These are phyloP conservation scores for Hyphochytrium catenoides DNA, from an alignment of 352 stramenopile species.

Conservation along the genomic window DNA sequence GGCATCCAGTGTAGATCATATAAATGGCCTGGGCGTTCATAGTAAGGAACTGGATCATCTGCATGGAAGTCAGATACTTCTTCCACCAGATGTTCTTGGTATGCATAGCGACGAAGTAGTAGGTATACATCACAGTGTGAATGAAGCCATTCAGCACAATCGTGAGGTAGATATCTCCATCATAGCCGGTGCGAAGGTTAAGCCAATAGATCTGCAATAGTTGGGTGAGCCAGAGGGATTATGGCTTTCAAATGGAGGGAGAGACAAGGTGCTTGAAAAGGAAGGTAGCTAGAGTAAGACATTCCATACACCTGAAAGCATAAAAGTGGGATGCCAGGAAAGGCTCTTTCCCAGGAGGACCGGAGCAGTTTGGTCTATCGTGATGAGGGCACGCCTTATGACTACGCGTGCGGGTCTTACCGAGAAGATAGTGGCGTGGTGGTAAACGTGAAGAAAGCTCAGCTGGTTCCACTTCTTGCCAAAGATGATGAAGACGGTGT, in stretches of 20 bases:
- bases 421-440: constrained; percentile 90
- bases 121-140: constrained; percentile 97
- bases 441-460: constrained; percentile 92
- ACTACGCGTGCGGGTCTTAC: constrained; percentile 9
- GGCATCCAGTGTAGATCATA: constrained; percentile 57
- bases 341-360: too few species aligned
- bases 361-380: too few species aligned
- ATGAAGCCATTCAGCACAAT: constrained; percentile 92
- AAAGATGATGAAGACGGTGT: constrained; percentile 94
- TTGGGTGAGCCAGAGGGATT: neutral
- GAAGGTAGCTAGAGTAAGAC: too few species aligned
- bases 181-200: constrained; percentile 76
- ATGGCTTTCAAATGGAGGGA: too few species aligned
- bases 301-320: too few species aligned
- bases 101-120: constrained; percentile 94
- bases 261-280: too few species aligned
- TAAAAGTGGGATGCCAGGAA: too few species aligned
- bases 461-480: constrained; percentile 94
- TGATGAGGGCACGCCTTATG: too few species aligned
- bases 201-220: constrained; percentile 71
- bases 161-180: constrained; percentile 88
- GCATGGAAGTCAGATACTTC: constrained; percentile 79
- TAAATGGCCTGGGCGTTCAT: constrained; percentile 51
- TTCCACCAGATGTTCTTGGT: constrained; percentile 95
- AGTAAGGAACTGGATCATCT: constrained; percentile 80